Conservation (phyloP, 2,329 filamentous ascomycete genomes). For the Aspergillus sp. region DNA sequence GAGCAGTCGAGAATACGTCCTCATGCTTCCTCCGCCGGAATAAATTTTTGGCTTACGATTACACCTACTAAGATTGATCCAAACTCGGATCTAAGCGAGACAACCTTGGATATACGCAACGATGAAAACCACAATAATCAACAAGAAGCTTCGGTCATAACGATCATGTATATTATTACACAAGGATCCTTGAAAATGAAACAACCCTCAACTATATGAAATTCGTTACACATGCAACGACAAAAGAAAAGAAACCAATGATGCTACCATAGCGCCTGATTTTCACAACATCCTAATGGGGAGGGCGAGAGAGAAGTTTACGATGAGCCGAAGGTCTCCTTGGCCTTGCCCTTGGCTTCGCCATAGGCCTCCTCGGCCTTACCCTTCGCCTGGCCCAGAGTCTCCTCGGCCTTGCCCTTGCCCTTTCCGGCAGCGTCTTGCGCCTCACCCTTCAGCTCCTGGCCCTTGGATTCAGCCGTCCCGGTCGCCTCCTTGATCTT, state of each 20-base stretch:
- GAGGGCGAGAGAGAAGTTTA: background rate
- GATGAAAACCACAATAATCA: background rate
- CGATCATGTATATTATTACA: slow-evolving; percentile 11
- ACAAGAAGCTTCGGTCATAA: background rate
- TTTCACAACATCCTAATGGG: background rate
- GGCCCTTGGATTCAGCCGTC: slow-evolving; percentile 48
- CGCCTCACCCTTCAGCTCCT: slow-evolving; percentile 27
- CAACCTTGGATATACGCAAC: background rate
- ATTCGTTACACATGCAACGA: background rate
- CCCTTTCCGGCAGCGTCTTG: slow-evolving; percentile 10
- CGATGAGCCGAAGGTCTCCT: slow-evolving; percentile 14
- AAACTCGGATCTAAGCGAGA: background rate
- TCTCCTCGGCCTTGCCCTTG: slow-evolving; percentile 14
- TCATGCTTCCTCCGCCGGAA: slow-evolving; percentile 67
- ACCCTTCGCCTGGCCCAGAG: slow-evolving; percentile 15
- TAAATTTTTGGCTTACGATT: slow-evolving; percentile 4
- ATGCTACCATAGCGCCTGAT: background rate
- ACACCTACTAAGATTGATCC: background rate
- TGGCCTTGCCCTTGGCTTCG: slow-evolving; percentile 18
- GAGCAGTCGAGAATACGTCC: slow-evolving; percentile 89
- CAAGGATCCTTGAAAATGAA: background rate
- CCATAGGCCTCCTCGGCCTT: slow-evolving; percentile 13
- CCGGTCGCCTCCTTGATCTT: slow-evolving; percentile 47
- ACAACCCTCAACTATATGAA: background rate
- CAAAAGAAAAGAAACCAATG: background rate